phyloP scores from a whole-genome alignment of 1,284 basidiomycete genomes.

The Lignosus rhinocerotis region DNA sequence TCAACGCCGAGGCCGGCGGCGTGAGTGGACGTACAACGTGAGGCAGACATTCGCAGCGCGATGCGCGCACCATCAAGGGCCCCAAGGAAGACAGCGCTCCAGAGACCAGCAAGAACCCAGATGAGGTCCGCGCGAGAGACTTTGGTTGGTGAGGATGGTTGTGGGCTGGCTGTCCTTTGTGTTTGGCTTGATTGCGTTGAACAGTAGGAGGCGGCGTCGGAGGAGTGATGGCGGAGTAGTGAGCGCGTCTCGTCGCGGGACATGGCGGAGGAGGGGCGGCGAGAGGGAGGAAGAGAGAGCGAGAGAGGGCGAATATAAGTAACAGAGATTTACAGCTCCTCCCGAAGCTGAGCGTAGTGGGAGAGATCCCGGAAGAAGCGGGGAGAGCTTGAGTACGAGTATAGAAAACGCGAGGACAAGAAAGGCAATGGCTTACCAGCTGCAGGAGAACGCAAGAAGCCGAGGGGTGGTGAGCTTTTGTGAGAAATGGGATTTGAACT shows the following conservation, averaged over 20 bases:
- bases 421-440: conserved; percentile 17
- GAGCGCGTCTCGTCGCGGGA: conserved; percentile 28
- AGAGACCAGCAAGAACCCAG: conserved; percentile 75
- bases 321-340: conserved; percentile 22
- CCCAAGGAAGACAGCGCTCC: conserved; percentile 79
- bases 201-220: conserved; percentile 16
- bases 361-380: conserved; percentile 16
- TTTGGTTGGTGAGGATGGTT: conserved; percentile 37
- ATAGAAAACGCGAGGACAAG: conserved; percentile 6
- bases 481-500: neutral
- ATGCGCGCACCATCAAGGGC: conserved; percentile 69
- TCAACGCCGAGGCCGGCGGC: conserved; percentile 18
- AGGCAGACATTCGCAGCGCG: conserved; percentile 13
- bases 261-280: conserved; percentile 12
- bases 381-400: conserved; percentile 6
- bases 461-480: neutral
- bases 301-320: conserved; percentile 1
- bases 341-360: conserved; percentile 18
- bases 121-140: conserved; percentile 53
- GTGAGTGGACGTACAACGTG: conserved; percentile 21
- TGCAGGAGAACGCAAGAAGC: conserved; percentile 5
- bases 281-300: neutral
- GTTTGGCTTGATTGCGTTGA: conserved; percentile 14
- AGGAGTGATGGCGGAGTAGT: conserved; percentile 22
- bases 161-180: conserved; percentile 19